Evolutionary conservation across 345 rosid genomes (phyloP).

Genomic region (Nephelium lappaceum): DNA sequence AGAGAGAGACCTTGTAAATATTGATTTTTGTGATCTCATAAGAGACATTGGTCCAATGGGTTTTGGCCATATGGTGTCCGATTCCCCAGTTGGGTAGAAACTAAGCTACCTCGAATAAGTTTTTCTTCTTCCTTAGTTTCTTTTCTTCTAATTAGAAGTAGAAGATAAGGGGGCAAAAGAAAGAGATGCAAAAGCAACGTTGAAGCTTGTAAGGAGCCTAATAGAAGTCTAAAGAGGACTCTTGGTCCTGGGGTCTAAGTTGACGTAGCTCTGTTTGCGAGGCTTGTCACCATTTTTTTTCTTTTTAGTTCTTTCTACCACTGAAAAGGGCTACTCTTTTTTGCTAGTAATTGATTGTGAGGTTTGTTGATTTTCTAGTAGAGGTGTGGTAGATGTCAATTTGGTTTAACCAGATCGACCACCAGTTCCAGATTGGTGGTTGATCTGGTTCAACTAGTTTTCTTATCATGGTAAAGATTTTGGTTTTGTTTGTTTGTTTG

Average conservation of each 20-base stretch:
- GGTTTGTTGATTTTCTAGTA: background rate
- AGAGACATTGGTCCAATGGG: constrained; percentile 85
- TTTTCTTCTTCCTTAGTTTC: constrained; percentile 82
- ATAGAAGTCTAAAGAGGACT: constrained; percentile 41
- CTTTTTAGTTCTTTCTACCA: background rate
- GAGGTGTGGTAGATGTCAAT: no score
- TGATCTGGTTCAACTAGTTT: no score
- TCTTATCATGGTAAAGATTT: no score
- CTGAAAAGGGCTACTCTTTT: background rate
- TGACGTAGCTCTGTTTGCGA: constrained; percentile 38
- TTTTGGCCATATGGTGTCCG: constrained; percentile 90
- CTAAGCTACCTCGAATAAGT: constrained; percentile 91
- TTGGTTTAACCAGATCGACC: no score
- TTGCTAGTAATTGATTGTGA: background rate
- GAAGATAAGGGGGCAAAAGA: constrained; percentile 33
- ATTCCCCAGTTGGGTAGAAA: constrained; percentile 93
- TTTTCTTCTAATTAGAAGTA: constrained; percentile 41
- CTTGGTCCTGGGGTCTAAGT: constrained; percentile 19
- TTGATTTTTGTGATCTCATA: constrained; percentile 94
- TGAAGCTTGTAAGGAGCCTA: constrained; percentile 49
- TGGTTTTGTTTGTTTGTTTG: no score
- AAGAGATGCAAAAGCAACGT: constrained; percentile 32
- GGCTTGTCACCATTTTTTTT: constrained; percentile 37
- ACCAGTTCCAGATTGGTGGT: no score
- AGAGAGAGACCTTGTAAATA: constrained; percentile 72